phyloP scores from a whole-genome alignment of 441 rosid genomes.

The Erysimum cheiri region DNA sequence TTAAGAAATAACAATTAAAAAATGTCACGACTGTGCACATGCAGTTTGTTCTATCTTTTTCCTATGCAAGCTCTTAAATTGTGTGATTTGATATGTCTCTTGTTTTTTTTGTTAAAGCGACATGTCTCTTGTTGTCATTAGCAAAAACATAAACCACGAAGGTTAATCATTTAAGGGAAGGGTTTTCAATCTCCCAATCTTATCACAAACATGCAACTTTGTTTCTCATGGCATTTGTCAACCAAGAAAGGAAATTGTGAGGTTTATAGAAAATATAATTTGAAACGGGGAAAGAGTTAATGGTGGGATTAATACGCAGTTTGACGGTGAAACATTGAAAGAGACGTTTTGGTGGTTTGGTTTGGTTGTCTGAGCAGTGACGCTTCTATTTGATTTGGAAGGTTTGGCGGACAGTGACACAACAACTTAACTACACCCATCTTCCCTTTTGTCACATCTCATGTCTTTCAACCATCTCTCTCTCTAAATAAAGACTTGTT shows the following conservation, averaged over 20 bases:
- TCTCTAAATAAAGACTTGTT: conserved; percentile 3
- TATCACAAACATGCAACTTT: conserved; percentile 26
- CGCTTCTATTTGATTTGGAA: conserved; percentile 43
- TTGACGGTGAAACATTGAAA: conserved; percentile 44
- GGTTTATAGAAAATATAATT: background rate
- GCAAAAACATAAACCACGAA: background rate
- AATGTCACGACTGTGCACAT: conserved; percentile 5
- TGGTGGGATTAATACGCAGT: conserved; percentile 22
- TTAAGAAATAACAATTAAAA: background rate
- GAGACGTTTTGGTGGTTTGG: conserved; percentile 39
- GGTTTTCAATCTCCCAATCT: conserved; percentile 6
- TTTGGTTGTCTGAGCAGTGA: conserved; percentile 47
- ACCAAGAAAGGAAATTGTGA: conserved; percentile 11
- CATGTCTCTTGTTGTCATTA: conserved; percentile 4
- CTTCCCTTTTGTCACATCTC: conserved; percentile 47
- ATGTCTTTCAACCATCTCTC: conserved; percentile 38
- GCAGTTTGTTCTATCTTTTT: background rate
- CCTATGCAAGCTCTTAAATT: conserved; percentile 3
- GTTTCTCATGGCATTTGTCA: conserved; percentile 17
- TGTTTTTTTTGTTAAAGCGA: background rate
- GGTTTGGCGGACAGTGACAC: conserved; percentile 48
- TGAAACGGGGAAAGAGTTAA: conserved; percentile 10
- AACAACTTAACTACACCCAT: conserved; percentile 45
- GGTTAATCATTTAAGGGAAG: background rate
- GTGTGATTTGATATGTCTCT: conserved; percentile 37